These are phyloP conservation scores for Trichocladium antarcticum DNA, from an alignment of 495 filamentous ascomycete genomes.

Conservation along the genomic window DNA sequence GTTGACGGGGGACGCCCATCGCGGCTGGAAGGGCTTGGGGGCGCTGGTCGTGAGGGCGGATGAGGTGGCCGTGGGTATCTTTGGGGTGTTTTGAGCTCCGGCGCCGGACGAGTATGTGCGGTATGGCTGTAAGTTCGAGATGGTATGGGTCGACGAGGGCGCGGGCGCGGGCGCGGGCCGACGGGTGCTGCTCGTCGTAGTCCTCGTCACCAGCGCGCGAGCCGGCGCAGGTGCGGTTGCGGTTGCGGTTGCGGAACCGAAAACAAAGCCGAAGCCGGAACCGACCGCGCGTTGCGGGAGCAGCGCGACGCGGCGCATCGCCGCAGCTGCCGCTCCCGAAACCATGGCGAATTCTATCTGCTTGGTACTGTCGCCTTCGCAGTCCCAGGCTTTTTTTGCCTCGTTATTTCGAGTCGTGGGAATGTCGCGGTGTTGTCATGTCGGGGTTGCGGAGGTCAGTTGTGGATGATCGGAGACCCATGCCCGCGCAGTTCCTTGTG, in stretches of 20 bases:
- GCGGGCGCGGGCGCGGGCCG: too few relatives aligned
- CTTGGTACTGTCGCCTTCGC: slow-evolving; percentile 1
- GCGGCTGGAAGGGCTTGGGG: background rate
- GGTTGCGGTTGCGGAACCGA: background rate
- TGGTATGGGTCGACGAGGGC: background rate
- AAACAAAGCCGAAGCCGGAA: background rate
- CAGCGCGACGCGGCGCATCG: slow-evolving; percentile 26
- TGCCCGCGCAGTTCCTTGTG: slow-evolving; percentile 12
- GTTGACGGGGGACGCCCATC: slow-evolving; percentile 17
- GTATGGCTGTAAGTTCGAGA: slow-evolving; percentile 3
- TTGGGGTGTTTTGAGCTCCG: slow-evolving; percentile 1
- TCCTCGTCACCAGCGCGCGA: background rate
- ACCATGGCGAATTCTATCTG: slow-evolving; percentile 17
- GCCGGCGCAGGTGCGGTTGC: background rate
- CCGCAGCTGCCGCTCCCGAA: slow-evolving; percentile 25
- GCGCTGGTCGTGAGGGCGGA: background rate
- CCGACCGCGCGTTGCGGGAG: slow-evolving; percentile 24
- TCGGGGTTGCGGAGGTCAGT: slow-evolving; percentile 10
- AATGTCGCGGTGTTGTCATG: slow-evolving; percentile 15
- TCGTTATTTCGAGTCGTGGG: slow-evolving; percentile 14
- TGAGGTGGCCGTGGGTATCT: slow-evolving; percentile 1
- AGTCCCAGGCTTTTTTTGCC: background rate
- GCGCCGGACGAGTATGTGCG: slow-evolving; percentile 9
- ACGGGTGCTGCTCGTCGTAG: too few relatives aligned
- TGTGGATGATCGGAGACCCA: slow-evolving; percentile 4